Percentiles rank a stretch among this genome's conserved stretches.
phyloP scores from a whole-genome alignment of 441 rosid species.

The Macaranga tanarius region DNA sequence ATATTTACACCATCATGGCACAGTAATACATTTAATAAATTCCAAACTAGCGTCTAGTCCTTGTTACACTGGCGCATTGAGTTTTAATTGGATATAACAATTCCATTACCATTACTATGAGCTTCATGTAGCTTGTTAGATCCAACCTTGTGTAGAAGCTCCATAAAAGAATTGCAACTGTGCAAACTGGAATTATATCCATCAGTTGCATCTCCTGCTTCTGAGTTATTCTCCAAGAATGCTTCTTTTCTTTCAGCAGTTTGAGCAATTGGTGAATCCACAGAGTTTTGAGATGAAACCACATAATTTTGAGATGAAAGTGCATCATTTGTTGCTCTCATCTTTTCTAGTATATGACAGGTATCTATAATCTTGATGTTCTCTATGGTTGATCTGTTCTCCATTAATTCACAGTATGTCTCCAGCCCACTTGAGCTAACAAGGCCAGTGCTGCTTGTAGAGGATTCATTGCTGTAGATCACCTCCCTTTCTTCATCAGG shows the following conservation, averaged over 20 bases:
- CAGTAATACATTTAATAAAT: neutral
- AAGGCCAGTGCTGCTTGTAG: slow-evolving; percentile 42
- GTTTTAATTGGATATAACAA: slow-evolving; percentile 29
- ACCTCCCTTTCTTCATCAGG: slow-evolving; percentile 53
- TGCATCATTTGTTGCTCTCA: slow-evolving; percentile 26
- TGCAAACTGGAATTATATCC: slow-evolving; percentile 24
- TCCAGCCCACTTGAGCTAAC: slow-evolving; percentile 37
- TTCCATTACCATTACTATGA: slow-evolving; percentile 27
- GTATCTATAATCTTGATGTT: slow-evolving; percentile 23
- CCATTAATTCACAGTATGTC: slow-evolving; percentile 29
- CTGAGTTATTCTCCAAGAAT: slow-evolving; percentile 49
- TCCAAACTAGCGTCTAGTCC: slow-evolving; percentile 6
- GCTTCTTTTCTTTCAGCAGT: slow-evolving; percentile 50
- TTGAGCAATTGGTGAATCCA: slow-evolving; percentile 40
- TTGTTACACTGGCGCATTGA: slow-evolving; percentile 26
- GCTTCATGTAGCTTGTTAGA: slow-evolving; percentile 35
- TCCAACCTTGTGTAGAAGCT: slow-evolving; percentile 55
- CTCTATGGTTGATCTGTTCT: slow-evolving; percentile 35
- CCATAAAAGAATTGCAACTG: slow-evolving; percentile 42
- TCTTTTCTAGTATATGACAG: slow-evolving; percentile 24
- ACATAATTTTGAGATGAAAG: slow-evolving; percentile 58
- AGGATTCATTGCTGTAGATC: slow-evolving; percentile 44
- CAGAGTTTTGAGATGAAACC: slow-evolving; percentile 52
- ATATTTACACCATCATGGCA: neutral
- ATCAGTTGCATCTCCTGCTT: slow-evolving; percentile 35